Evolutionary conservation across 495 filamentous ascomycete genomes (phyloP).

Genomic region (Talaromyces liani): DNA sequence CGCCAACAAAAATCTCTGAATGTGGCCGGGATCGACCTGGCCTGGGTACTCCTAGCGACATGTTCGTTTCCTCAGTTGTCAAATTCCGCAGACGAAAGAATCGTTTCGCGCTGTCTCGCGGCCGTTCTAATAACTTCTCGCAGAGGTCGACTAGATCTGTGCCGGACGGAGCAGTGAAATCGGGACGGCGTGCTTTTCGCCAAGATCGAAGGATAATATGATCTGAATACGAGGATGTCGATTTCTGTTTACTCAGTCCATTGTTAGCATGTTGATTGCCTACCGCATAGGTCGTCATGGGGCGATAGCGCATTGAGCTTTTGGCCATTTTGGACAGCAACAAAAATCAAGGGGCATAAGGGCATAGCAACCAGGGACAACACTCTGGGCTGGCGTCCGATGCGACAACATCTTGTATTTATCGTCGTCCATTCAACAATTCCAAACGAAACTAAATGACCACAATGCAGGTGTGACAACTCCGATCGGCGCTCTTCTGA

Average conservation of each 20-base stretch:
- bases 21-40: slow-evolving; percentile 26
- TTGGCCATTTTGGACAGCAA: not conserved
- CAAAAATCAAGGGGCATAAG: not conserved
- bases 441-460: not conserved
- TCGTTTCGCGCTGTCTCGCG: slow-evolving; percentile 21
- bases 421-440: not conserved
- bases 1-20: slow-evolving; percentile 36
- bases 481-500: not conserved
- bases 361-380: not conserved
- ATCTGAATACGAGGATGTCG: not conserved
- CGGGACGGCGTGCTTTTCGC: not conserved
- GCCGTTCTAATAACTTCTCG: not conserved
- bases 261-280: slow-evolving; percentile 1
- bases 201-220: not conserved
- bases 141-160: not conserved
- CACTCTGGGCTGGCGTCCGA: not conserved
- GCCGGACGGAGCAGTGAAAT: not conserved
- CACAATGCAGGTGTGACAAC: not conserved
- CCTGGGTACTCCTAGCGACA: slow-evolving; percentile 14
- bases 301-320: slow-evolving; percentile 3
- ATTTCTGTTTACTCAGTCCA: not conserved
- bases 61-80: slow-evolving; percentile 9
- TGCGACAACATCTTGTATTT: not conserved
- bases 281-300: slow-evolving; percentile 6
- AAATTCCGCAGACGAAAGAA: slow-evolving; percentile 36